Evolutionary conservation across 345 rosid species (phyloP).

Genomic region (Citrus mangshanensis): DNA sequence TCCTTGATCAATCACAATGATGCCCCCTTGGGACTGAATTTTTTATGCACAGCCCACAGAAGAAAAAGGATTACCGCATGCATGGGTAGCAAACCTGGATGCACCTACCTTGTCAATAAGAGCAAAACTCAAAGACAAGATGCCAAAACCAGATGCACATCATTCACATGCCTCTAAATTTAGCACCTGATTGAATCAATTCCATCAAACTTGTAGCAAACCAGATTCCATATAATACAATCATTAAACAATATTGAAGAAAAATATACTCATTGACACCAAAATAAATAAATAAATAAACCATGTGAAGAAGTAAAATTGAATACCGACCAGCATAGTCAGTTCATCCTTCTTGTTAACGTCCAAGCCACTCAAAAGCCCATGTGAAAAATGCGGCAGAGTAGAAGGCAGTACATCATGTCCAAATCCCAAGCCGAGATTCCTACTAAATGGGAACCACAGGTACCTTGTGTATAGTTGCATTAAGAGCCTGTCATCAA

Average conservation of each 20-base stretch:
- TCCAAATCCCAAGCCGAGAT: no score
- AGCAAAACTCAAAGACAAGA: neutral
- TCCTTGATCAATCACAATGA: neutral
- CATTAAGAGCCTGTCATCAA: no score
- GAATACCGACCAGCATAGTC: neutral
- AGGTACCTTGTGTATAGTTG: no score
- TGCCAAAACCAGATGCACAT: neutral
- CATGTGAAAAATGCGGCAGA: no score
- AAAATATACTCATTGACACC: neutral
- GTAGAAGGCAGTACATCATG: no score
- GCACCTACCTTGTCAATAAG: neutral
- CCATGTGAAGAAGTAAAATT: neutral
- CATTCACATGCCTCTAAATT: neutral
- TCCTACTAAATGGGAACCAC: no score
- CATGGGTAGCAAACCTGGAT: neutral
- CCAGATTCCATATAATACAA: neutral
- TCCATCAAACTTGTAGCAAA: neutral
- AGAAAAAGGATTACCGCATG: neutral
- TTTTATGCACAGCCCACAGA: neutral
- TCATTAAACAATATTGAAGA: neutral
- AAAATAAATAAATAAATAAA: neutral
- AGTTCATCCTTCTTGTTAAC: no score
- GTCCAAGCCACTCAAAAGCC: no score
- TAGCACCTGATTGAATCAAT: neutral
- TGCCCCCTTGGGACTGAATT: neutral